A percentile compares a stretch with the other conserved stretches of the same genome.
Conservation (phyloP, 2,329 filamentous ascomycete genomes). For the Apiospora pterosperma region DNA sequence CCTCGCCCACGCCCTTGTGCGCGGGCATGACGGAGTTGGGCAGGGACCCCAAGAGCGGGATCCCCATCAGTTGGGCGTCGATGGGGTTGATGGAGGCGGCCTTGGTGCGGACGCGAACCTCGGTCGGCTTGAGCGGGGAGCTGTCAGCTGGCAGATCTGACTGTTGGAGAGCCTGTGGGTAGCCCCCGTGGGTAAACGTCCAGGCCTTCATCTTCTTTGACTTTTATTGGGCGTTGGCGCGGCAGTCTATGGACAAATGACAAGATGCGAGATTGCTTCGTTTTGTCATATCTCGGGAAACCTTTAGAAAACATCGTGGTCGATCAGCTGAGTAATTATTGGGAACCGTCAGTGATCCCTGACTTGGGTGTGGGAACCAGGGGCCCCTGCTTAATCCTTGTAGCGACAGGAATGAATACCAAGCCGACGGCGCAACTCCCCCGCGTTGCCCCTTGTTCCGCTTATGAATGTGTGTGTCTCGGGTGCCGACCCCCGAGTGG, state of each 20-base stretch:
- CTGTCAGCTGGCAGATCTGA: neutral
- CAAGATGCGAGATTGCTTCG: too few relatives aligned
- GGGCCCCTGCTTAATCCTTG: too few relatives aligned
- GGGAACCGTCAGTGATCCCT: too few relatives aligned
- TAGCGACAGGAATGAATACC: neutral
- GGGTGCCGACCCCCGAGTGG: too few relatives aligned
- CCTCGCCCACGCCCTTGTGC: slow-evolving; percentile 12
- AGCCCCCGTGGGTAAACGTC: slow-evolving; percentile 5
- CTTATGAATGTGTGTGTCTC: too few relatives aligned
- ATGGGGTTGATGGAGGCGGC: slow-evolving; percentile 15
- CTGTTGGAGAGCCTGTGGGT: neutral
- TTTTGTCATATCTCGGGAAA: too few relatives aligned
- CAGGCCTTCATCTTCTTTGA: slow-evolving; percentile 1
- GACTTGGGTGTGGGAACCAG: too few relatives aligned
- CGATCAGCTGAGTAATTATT: neutral
- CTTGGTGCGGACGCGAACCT: slow-evolving; percentile 12
- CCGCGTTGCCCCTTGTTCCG: slow-evolving; percentile 35
- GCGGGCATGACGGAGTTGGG: slow-evolving; percentile 1
- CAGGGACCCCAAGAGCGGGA: slow-evolving; percentile 8
- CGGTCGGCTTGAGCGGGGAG: neutral
- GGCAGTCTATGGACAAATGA: too few relatives aligned
- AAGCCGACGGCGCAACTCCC: neutral
- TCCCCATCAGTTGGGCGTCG: slow-evolving; percentile 16
- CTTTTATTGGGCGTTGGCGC: too few relatives aligned
- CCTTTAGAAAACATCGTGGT: too few relatives aligned